These are phyloP conservation scores for Geranomyces michiganensis DNA, from an alignment of 192 early-diverging fungal genomes.

Conservation along the genomic window DNA sequence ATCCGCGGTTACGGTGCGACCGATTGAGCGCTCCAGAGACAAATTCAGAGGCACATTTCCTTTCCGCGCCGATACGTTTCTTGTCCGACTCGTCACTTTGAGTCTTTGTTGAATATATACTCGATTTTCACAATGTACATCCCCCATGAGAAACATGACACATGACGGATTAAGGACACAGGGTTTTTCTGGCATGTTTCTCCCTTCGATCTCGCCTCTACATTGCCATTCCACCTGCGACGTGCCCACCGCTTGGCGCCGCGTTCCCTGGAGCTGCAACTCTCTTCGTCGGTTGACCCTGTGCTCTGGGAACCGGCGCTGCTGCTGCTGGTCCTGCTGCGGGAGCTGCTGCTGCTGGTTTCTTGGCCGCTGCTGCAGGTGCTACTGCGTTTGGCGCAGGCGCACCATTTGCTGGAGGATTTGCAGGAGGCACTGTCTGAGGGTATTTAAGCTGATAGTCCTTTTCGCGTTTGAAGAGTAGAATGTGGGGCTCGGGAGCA, in stretches of 20 bases:
- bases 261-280: neutral
- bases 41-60: no score
- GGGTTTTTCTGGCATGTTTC: no score
- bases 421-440: neutral
- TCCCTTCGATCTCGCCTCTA: no score
- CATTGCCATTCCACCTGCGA: no score
- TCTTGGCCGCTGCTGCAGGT: neutral
- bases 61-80: no score
- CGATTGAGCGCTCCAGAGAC: neutral
- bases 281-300: neutral
- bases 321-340: slow-evolving; percentile 6
- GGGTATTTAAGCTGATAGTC: slow-evolving; percentile 35
- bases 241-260: no score
- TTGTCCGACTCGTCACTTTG: no score
- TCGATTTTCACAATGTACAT: no score
- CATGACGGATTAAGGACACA: no score
- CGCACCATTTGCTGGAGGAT: no score
- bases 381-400: neutral
- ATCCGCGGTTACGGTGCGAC: slow-evolving; percentile 56
- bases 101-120: no score
- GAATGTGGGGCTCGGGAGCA: slow-evolving; percentile 40
- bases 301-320: neutral
- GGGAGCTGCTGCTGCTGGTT: neutral
- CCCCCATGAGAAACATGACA: no score
- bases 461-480: slow-evolving; percentile 42